Percentiles rank a stretch among this genome's conserved stretches.
phyloP scores from a whole-genome alignment of 2,329 filamentous ascomycete genomes.

The Aureobasidium zeae region DNA sequence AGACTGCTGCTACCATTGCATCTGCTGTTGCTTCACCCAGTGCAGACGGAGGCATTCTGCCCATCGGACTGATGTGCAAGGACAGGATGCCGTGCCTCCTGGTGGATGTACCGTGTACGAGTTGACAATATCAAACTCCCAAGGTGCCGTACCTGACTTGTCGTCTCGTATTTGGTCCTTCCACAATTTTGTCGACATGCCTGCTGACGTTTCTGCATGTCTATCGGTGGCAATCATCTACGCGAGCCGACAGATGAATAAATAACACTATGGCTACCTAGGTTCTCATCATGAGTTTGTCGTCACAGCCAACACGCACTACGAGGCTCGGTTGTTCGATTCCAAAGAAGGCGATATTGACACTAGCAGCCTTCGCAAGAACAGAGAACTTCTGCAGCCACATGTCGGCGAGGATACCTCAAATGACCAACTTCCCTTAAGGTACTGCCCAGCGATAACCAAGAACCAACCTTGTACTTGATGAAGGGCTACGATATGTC shows the following conservation, averaged over 20 bases:
- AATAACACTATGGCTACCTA: slow-evolving; percentile 22
- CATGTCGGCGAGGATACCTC: slow-evolving; percentile 21
- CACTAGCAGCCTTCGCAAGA: background rate
- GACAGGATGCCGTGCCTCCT: slow-evolving; percentile 21
- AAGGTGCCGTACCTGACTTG: background rate
- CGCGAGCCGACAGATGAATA: slow-evolving; percentile 24
- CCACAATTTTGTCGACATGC: slow-evolving; percentile 25
- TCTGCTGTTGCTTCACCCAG: background rate
- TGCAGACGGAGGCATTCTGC: slow-evolving; percentile 6
- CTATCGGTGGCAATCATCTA: slow-evolving; percentile 25
- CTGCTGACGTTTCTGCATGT: slow-evolving; percentile 22
- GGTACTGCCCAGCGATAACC: slow-evolving; percentile 14
- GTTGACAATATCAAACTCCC: slow-evolving; percentile 21
- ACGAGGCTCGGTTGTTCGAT: slow-evolving; percentile 24
- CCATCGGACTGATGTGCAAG: slow-evolving; percentile 12
- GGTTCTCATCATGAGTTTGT: slow-evolving; percentile 24
- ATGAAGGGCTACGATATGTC: slow-evolving; percentile 27
- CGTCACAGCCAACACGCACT: slow-evolving; percentile 22
- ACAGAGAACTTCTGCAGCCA: slow-evolving; percentile 12
- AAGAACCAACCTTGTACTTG: slow-evolving; percentile 20
- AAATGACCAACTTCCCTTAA: slow-evolving; percentile 20
- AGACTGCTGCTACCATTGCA: background rate
- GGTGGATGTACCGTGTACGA: slow-evolving; percentile 24
- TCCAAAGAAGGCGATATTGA: slow-evolving; percentile 4
- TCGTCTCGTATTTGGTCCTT: slow-evolving; percentile 18